These are phyloP conservation scores for Didymella lethalis DNA, from an alignment of 2,329 filamentous ascomycete species.

Conservation along the genomic window DNA sequence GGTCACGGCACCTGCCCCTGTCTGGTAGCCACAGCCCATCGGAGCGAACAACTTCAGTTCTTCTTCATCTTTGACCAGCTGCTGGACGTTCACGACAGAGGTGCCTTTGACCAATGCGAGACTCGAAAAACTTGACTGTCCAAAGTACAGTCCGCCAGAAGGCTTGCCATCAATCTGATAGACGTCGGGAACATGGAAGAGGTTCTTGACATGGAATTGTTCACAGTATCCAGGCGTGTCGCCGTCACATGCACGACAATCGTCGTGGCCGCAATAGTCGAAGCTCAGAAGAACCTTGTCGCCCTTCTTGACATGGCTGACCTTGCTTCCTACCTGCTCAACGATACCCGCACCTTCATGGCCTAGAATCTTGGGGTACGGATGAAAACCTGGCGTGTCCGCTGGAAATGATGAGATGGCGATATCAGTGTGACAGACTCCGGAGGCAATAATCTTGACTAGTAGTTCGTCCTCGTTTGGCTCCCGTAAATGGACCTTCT, in stretches of 20 bases:
- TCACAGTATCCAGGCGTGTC: conserved; percentile 59
- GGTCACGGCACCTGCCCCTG: conserved; percentile 55
- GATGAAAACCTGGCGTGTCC: conserved; percentile 35
- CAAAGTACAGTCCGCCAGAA: conserved; percentile 56
- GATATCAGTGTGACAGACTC: conserved; percentile 65
- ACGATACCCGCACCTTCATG: conserved; percentile 66
- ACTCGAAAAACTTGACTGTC: conserved; percentile 57
- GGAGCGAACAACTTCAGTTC: conserved; percentile 56
- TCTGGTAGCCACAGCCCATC: conserved; percentile 58
- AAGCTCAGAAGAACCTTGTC: conserved; percentile 60
- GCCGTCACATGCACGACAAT: conserved; percentile 59
- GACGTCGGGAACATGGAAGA: conserved; percentile 44
- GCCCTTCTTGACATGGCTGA: conserved; percentile 54
- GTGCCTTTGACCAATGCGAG: conserved; percentile 52
- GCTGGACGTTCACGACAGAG: conserved; percentile 54
- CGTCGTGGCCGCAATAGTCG: conserved; percentile 55
- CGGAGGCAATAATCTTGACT: conserved; percentile 62
- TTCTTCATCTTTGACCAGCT: conserved; percentile 48
- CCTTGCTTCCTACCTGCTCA: conserved; percentile 52
- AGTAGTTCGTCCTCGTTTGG: conserved; percentile 58
- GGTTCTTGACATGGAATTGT: conserved; percentile 59
- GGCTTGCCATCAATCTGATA: conserved; percentile 27
- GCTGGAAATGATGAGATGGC: conserved; percentile 54
- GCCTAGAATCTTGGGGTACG: conserved; percentile 60
- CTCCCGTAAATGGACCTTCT: conserved; percentile 49